phyloP scores from a whole-genome alignment of 768 basidiomycete genomes.

The Trametes maxima region DNA sequence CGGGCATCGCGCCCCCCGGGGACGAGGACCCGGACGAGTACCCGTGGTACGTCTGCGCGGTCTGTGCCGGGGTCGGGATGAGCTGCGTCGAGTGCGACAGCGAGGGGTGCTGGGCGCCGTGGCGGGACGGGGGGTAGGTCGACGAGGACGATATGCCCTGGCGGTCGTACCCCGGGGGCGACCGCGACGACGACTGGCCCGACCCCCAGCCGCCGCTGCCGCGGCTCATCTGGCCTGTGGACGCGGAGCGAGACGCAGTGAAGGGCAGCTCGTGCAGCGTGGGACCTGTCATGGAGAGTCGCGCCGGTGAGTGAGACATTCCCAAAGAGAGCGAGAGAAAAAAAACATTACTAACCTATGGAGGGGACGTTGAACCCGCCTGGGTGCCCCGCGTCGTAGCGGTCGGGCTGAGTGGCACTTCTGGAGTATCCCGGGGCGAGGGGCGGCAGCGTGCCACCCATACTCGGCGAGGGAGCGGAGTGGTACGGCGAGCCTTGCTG shows the following conservation, averaged over 20 bases:
- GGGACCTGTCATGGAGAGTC: constrained; percentile 14
- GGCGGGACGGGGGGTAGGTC: constrained; percentile 3
- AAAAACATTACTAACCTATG: constrained; percentile 11
- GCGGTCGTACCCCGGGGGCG: constrained; percentile 7
- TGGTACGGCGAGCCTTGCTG: constrained; percentile 12
- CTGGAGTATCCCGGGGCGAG: constrained; percentile 13
- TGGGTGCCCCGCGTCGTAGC: constrained; percentile 9
- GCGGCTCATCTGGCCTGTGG: background rate
- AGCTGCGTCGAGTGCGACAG: constrained; percentile 24
- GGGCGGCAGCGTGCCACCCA: constrained; percentile 15
- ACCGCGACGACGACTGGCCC: constrained; percentile 1
- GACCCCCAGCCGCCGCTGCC: constrained; percentile 11
- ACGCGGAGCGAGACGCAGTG: constrained; percentile 2
- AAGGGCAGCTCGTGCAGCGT: constrained; percentile 24
- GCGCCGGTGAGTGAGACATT: constrained; percentile 1
- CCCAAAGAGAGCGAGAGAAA: background rate
- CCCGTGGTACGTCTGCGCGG: constrained; percentile 23
- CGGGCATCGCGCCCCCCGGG: constrained; percentile 12
- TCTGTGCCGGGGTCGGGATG: constrained; percentile 27
- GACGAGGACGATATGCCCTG: background rate
- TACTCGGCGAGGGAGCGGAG: constrained; percentile 9
- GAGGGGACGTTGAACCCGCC: constrained; percentile 11
- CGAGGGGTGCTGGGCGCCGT: constrained; percentile 14
- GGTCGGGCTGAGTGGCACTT: constrained; percentile 4
- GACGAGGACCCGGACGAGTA: constrained; percentile 11